These are phyloP conservation scores for Cronartium quercuum DNA, from an alignment of 1,284 basidiomycete genomes.

Conservation along the genomic window DNA sequence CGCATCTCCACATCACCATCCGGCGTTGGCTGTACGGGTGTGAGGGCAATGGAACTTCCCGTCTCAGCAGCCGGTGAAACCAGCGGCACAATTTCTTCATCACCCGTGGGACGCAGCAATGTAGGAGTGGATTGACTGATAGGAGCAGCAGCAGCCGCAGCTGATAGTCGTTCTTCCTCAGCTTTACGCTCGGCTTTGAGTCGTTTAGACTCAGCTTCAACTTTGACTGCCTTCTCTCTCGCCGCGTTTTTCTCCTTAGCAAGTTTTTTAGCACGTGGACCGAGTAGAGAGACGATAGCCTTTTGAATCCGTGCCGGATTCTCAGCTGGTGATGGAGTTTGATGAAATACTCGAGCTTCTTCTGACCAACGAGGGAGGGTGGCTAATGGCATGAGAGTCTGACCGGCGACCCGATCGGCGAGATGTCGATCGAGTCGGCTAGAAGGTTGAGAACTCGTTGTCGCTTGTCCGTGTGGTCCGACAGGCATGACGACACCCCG, in stretches of 20 bases:
- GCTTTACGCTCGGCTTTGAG: neutral
- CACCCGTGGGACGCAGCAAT: neutral
- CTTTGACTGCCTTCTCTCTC: neutral
- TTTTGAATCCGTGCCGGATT: slow-evolving; percentile 20
- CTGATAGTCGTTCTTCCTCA: neutral
- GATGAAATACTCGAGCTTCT: slow-evolving; percentile 34
- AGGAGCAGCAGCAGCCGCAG: slow-evolving; percentile 1
- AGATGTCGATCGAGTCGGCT: slow-evolving; percentile 37
- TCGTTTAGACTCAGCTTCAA: slow-evolving; percentile 15
- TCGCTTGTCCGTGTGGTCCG: slow-evolving; percentile 20
- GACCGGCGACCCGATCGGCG: slow-evolving; percentile 37
- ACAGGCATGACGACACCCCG: slow-evolving; percentile 36
- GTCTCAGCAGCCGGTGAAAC: neutral
- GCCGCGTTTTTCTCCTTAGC: slow-evolving; percentile 7
- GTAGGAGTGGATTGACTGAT: neutral
- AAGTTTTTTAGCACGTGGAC: slow-evolving; percentile 25
- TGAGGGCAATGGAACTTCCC: too few species aligned
- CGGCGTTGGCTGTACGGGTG: neutral
- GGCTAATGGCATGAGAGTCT: slow-evolving; percentile 34
- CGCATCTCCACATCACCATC: slow-evolving; percentile 34
- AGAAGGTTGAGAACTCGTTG: slow-evolving; percentile 11
- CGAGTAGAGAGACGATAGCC: slow-evolving; percentile 4
- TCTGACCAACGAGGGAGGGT: slow-evolving; percentile 36
- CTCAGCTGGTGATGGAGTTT: slow-evolving; percentile 19
- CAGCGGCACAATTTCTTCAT: slow-evolving; percentile 4